Conservation (phyloP, 176 grass and related monocot genomes). For the Alopecurus myosuroides region DNA sequence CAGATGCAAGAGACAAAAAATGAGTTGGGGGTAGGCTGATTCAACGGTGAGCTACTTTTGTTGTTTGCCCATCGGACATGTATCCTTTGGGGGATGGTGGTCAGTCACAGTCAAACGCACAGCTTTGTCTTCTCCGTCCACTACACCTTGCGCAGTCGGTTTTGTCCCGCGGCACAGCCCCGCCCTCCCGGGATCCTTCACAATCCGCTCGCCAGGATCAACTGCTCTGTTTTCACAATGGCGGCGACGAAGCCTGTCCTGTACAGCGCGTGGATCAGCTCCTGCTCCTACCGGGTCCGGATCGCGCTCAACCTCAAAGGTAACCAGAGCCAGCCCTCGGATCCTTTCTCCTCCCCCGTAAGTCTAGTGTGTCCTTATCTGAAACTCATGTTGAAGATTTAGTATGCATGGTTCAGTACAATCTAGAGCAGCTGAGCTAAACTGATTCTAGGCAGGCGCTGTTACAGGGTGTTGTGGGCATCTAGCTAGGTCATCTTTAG, state of each 20-base stretch:
- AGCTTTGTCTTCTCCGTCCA: background rate
- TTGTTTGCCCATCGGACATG: background rate
- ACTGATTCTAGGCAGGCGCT: background rate
- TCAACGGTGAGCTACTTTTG: background rate
- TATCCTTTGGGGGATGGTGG: background rate
- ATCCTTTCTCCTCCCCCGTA: background rate
- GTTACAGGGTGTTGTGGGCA: too few relatives aligned
- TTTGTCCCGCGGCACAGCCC: background rate
- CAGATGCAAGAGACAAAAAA: background rate
- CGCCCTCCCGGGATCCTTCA: background rate
- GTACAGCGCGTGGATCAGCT: slow-evolving; percentile 65
- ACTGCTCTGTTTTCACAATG: background rate
- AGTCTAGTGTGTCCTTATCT: background rate
- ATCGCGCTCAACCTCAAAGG: slow-evolving; percentile 90
- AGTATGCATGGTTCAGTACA: background rate
- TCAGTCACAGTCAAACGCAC: background rate
- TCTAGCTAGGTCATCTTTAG: too few relatives aligned
- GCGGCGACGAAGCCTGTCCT: slow-evolving; percentile 48
- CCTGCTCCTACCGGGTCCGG: slow-evolving; percentile 72
- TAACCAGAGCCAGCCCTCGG: background rate
- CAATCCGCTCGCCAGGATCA: background rate
- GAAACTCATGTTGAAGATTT: too few relatives aligned
- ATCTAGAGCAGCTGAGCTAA: background rate
- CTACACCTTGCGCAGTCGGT: background rate
- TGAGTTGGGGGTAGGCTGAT: background rate